Evolutionary conservation across 192 early-diverging fungal species (phyloP), one percentile per base, ranked within the genome.

Genomic region (Rhizophagus clarus): DNA sequence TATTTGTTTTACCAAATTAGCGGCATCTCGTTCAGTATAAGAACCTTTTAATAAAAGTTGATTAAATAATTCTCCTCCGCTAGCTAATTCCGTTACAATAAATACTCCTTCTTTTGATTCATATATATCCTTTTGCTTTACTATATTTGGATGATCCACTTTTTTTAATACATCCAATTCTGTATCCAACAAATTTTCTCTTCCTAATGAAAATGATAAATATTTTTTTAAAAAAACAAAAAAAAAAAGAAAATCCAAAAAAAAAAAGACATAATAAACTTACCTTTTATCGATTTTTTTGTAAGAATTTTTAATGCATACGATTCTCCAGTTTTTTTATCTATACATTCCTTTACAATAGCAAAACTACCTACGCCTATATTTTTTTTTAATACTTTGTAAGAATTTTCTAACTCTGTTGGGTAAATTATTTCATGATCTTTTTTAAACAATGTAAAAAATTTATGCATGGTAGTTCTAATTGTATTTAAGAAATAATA

Each of bases 51-150:
- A 82, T 72, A 91, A 83, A 47, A 97, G 88, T 75, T 94, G 91
- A 31, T 94, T 87, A 79, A 97, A 97, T 51, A 97, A 88, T 85
- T 97, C 96, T 72, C 96, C 96, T 24, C 96, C 96, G 10, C 87
- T 91, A 70, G 91, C 91, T 69, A 95, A 85, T 82, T 93, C 89
- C 45, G 92, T 93, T 28, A 94, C 88, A 28, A 94, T 85, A 73
- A 90, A 94, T 80, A 93, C 92, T 29, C 90, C 93, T 66, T 92
- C 89, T 77, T 88, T 89, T 40, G 90, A 89, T 83, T 94, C 92
- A 83, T 93, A 93, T 81, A 92, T 82, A 78, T 90, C 90, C 61
- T 90, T 82, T 42, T 94, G 88, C 62, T 93, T 91, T 66, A 97
- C 94, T 70, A 97, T 95, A 86, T 97, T 90, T 31, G 88, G 90